These are phyloP conservation scores for Phoenix roebelenii DNA, from an alignment of 176 grass and related monocot species.

Conservation along the genomic window DNA sequence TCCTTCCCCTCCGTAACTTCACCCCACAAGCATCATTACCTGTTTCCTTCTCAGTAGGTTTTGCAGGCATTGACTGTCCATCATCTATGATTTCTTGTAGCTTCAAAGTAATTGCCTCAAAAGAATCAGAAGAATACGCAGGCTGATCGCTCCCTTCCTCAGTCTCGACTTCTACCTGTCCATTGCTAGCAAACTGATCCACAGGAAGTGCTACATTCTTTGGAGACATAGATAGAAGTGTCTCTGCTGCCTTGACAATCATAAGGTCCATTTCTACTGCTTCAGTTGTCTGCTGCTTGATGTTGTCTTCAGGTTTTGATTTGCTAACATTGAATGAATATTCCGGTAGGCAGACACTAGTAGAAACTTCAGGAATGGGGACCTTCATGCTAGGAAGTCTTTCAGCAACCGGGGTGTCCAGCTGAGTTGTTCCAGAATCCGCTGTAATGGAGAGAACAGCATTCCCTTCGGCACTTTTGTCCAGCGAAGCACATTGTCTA, in stretches of 20 bases:
- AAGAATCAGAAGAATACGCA: constrained; percentile 48
- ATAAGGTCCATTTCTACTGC: constrained; percentile 16
- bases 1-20: constrained; percentile 74
- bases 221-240: constrained; percentile 52
- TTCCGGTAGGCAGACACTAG: constrained; percentile 4
- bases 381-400: neutral
- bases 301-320: constrained; percentile 16
- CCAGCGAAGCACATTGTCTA: constrained; percentile 1
- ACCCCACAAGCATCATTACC: constrained; percentile 27
- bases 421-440: neutral
- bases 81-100: constrained; percentile 52
- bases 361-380: constrained; percentile 12
- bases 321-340: neutral
- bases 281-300: constrained; percentile 18
- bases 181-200: constrained; percentile 7
- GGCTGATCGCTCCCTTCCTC: constrained; percentile 17
- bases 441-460: neutral
- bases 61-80: constrained; percentile 29
- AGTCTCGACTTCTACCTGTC: constrained; percentile 4
- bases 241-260: constrained; percentile 44
- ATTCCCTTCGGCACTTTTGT: neutral
- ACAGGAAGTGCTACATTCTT: constrained; percentile 10
- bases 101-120: constrained; percentile 42
- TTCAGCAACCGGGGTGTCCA: neutral
- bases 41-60: constrained; percentile 28